These are phyloP conservation scores for Coemansia pectinata DNA, from an alignment of 192 early-diverging fungal genomes.

Conservation along the genomic window DNA sequence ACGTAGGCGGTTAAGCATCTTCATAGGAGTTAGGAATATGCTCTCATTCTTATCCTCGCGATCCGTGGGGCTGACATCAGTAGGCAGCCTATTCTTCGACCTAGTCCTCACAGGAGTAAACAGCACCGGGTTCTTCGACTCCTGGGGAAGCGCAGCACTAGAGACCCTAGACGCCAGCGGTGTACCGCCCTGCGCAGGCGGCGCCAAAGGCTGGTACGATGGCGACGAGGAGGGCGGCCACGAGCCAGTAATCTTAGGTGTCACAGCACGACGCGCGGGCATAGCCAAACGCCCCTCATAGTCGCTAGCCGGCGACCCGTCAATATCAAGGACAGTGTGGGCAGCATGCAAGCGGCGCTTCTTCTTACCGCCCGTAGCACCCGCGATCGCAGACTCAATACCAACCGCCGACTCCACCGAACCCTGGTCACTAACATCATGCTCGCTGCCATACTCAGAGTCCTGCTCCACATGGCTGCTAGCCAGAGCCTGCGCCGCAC, in stretches of 20 bases:
- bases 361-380: constrained; percentile 19
- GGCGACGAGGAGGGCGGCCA: background rate
- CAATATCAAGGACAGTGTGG: constrained; percentile 25
- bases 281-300: background rate
- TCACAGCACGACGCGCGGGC: too few species aligned
- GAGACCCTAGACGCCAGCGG: background rate
- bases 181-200: background rate
- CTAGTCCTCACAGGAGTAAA: constrained; percentile 39
- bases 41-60: constrained; percentile 28
- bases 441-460: background rate
- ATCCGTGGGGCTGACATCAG: background rate
- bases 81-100: constrained; percentile 2
- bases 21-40: constrained; percentile 47
- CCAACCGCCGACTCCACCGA: background rate
- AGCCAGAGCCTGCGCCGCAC: background rate
- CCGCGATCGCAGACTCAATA: background rate
- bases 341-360: constrained; percentile 42
- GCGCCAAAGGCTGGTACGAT: background rate
- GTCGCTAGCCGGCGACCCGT: background rate
- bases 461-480: background rate
- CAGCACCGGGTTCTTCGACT: constrained; percentile 39
- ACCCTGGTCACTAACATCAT: background rate
- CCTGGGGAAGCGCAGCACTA: constrained; percentile 18
- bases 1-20: constrained; percentile 50
- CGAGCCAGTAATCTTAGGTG: background rate